Conservation (phyloP, 768 basidiomycete genomes). For the Xerocomellus dryophilus region DNA sequence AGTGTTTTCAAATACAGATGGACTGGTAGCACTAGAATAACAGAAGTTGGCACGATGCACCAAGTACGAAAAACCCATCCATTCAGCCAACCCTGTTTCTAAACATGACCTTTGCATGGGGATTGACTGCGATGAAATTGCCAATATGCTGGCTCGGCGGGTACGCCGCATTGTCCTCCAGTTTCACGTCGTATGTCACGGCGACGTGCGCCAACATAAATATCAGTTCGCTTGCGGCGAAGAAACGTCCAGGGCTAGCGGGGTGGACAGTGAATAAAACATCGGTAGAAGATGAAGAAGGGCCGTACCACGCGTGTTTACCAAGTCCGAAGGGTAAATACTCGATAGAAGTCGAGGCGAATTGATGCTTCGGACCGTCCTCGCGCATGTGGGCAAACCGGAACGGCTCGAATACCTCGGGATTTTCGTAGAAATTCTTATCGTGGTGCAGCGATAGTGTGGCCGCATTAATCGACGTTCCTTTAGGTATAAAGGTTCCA, state of each 20-base stretch:
- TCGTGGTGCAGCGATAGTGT: constrained; percentile 22
- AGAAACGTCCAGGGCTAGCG: constrained; percentile 17
- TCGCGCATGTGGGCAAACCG: constrained; percentile 25
- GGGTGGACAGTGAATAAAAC: background rate
- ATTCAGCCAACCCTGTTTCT: background rate
- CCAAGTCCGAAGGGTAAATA: constrained; percentile 39
- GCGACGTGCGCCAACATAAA: constrained; percentile 12
- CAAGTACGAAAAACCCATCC: background rate
- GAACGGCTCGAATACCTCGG: constrained; percentile 7
- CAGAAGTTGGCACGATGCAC: too few species aligned
- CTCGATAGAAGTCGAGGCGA: constrained; percentile 30
- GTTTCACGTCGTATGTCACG: constrained; percentile 6
- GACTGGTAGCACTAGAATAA: too few species aligned
- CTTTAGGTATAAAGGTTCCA: constrained; percentile 38
- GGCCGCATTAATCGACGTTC: constrained; percentile 24
- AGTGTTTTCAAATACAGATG: too few species aligned
- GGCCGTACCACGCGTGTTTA: constrained; percentile 9
- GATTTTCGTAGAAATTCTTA: constrained; percentile 26
- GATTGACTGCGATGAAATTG: background rate
- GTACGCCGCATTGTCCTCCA: background rate
- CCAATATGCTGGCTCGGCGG: background rate
- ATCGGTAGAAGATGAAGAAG: background rate
- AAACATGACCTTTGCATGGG: background rate
- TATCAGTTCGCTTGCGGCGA: constrained; percentile 9
- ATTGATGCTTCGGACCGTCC: constrained; percentile 30